These are phyloP conservation scores for Kwoniella dejecticola DNA, from an alignment of 768 basidiomycete genomes.

Conservation along the genomic window DNA sequence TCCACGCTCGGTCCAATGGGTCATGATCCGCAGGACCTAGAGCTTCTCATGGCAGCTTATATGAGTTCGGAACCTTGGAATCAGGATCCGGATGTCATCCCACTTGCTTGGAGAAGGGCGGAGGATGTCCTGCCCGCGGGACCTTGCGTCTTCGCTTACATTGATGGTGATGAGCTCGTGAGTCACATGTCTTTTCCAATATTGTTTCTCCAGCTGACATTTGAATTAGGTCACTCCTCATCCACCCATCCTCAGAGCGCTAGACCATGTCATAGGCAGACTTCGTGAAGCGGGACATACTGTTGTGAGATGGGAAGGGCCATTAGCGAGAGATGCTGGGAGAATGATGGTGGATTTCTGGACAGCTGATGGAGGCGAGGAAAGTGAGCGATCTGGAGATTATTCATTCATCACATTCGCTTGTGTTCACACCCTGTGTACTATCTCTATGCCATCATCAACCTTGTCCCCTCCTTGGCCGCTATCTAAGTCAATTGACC, in stretches of 20 bases:
- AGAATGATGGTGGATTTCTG: not conserved
- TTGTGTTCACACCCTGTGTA: too few species aligned
- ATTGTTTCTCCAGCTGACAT: not conserved
- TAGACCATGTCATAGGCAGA: not conserved
- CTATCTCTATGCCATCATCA: too few species aligned
- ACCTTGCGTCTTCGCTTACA: not conserved
- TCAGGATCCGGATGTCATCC: not conserved
- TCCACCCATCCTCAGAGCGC: not conserved
- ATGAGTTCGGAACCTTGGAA: slow-evolving; percentile 4
- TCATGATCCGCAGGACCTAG: not conserved
- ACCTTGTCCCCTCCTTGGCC: too few species aligned
- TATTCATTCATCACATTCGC: too few species aligned
- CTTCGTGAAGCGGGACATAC: not conserved
- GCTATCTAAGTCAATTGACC: not conserved
- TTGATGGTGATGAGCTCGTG: slow-evolving; percentile 1
- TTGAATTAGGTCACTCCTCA: not conserved
- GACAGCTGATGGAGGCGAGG: not conserved
- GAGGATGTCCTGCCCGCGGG: not conserved
- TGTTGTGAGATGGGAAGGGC: not conserved
- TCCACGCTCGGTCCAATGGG: slow-evolving; percentile 3
- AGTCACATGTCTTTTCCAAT: not conserved
- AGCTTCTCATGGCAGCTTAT: not conserved
- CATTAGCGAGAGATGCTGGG: not conserved
- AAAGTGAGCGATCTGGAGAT: not conserved
- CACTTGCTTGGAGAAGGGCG: not conserved